These are phyloP conservation scores for Dipodascopsis uninucleata DNA, from an alignment of 805 yeast genomes.

Conservation along the genomic window DNA sequence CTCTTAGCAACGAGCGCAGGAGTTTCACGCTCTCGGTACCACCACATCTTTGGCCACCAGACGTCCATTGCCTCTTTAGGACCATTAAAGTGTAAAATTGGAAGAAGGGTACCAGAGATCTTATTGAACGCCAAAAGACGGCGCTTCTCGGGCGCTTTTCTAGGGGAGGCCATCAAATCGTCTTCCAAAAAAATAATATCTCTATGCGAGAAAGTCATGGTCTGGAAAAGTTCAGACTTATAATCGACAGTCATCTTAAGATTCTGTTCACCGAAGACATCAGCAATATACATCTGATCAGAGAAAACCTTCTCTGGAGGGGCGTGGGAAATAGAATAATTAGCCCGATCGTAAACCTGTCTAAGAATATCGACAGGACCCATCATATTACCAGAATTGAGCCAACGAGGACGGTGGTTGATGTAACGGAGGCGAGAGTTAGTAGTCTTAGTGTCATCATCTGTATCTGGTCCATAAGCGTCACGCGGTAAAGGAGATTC, in stretches of 20 bases:
- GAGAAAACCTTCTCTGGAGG: conserved; percentile 19
- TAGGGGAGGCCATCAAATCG: conserved; percentile 17
- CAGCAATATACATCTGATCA: conserved; percentile 27
- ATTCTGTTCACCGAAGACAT: conserved; percentile 24
- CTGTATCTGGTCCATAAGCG: conserved; percentile 23
- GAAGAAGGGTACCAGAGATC: conserved; percentile 20
- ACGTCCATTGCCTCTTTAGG: conserved; percentile 26
- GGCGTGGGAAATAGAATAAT: conserved; percentile 20
- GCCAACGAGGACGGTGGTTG: conserved; percentile 27
- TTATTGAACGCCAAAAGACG: conserved; percentile 22
- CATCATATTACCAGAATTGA: conserved; percentile 27
- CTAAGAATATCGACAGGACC: conserved; percentile 24
- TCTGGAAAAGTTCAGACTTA: conserved; percentile 22
- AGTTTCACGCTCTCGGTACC: conserved; percentile 11
- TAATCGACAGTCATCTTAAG: conserved; percentile 22
- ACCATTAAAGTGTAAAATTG: conserved; percentile 26
- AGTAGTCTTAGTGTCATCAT: conserved; percentile 8
- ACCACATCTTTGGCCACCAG: conserved; percentile 29
- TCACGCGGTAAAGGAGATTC: conserved; percentile 25
- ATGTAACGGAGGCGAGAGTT: conserved; percentile 7
- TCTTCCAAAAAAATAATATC: conserved; percentile 22
- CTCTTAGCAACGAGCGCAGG: conserved; percentile 16
- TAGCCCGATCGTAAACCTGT: conserved; percentile 23
- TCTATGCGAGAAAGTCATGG: conserved; percentile 26
- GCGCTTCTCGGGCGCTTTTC: conserved; percentile 16